Conservation (phyloP, 306 rosid genomes). For the Notholithocarpus densiflorus region DNA sequence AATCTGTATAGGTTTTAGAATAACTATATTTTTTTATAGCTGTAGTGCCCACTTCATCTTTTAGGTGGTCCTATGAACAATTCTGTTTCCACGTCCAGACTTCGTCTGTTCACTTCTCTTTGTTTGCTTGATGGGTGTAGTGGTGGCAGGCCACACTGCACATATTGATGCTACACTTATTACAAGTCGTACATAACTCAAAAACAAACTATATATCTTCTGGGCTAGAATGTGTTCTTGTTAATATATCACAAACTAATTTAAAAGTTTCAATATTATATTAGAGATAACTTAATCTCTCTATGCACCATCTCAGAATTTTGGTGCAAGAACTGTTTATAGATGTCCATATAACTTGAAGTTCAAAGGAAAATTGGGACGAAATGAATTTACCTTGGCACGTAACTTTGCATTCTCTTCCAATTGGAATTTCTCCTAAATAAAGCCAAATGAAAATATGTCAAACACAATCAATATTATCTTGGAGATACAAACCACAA, state of each 20-base stretch:
- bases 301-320: background rate
- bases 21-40: background rate
- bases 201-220: no score
- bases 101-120: background rate
- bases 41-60: constrained; percentile 12
- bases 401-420: constrained; percentile 55
- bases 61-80: constrained; percentile 70
- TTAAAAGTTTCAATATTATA: background rate
- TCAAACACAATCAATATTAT: background rate
- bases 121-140: background rate
- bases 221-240: no score
- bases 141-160: constrained; percentile 40
- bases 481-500: background rate
- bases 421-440: constrained; percentile 56
- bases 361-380: background rate
- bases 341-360: background rate
- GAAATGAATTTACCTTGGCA: constrained; percentile 39
- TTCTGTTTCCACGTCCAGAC: constrained; percentile 67
- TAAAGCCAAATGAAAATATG: constrained; percentile 1
- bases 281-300: background rate
- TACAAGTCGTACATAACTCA: background rate
- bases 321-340: background rate
- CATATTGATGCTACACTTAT: background rate
- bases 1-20: background rate
- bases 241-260: background rate